Evolutionary conservation across 305 asterid genomes (phyloP), one percentile per base, ranked within the genome.

Genomic region (Fraxinus floribunda): DNA sequence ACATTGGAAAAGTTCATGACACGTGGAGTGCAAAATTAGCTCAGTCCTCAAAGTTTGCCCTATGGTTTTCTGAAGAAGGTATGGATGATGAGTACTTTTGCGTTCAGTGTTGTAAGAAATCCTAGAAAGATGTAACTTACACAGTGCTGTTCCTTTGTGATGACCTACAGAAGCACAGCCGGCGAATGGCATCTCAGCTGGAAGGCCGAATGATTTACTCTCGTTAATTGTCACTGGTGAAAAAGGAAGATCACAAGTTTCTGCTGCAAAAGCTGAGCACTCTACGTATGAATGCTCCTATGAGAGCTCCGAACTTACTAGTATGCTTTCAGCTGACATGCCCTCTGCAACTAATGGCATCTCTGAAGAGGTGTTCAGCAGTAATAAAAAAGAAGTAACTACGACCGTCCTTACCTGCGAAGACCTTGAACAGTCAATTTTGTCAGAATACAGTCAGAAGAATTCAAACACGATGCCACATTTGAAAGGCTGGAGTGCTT

Each of bases 41-140:
- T 24, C 91, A 86, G 64, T 89, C 97, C 8, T 94, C 99, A 3
- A 97, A 92, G 90, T 90, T 97, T 89, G 94, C 95, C 81, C 96
- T 80, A 75, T 94, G 98, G 98, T 94, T 97, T 88, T 89, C 68
- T 72, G 97, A 90, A 88, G 99, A 93, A 86, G 99, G 98, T 97
- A 84, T 39, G 79, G 75, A 55, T 81, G 38, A 49, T 73, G 82
- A 49, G n/a, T 79, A 29, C 5, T 30, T 72, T 34, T 38, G 22
- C 75, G 76, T 39, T 79, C 32, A 73, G 20, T 78, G 57, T 76
- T 79, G 79, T 16, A 75, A 57, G 76, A n/a, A 57, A 20, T 55
- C 66, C 66, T 68, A 62, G 76, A 66, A 60, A 75, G 36, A 79
- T 80, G 64, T 86, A 26, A 80, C 71, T 76, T 55, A 64, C 72